phyloP scores from a whole-genome alignment of 306 rosid species.

The Spatholobus suberectus region DNA sequence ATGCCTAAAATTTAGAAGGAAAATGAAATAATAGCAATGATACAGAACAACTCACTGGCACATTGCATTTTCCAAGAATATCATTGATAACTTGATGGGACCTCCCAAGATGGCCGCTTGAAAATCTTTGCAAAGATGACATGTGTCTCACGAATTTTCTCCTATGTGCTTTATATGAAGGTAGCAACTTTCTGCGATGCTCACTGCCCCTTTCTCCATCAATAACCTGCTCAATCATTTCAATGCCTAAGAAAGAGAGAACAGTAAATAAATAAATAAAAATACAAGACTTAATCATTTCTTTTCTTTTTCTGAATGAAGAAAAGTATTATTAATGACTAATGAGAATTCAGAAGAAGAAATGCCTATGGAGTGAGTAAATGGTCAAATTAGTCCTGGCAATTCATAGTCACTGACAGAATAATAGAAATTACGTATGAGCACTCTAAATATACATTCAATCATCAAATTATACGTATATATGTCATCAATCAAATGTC shows the following conservation, averaged over 20 bases:
- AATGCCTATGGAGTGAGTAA: too few relatives aligned
- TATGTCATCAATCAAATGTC: not conserved
- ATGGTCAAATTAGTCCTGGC: too few relatives aligned
- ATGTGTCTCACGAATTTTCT: conserved; percentile 54
- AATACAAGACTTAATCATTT: not conserved
- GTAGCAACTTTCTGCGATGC: conserved; percentile 70
- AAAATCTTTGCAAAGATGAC: conserved; percentile 46
- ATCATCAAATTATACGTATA: not conserved
- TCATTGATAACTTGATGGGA: conserved; percentile 54
- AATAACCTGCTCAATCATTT: conserved; percentile 58
- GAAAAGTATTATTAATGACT: not conserved
- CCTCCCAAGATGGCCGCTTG: conserved; percentile 69
- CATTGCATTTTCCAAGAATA: conserved; percentile 67
- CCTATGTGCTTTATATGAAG: conserved; percentile 88
- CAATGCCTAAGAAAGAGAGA: conserved; percentile 1
- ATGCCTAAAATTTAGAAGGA: conserved; percentile 15
- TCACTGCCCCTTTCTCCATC: conserved; percentile 89
- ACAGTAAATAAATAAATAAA: not conserved
- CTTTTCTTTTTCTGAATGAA: not conserved
- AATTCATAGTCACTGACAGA: not conserved
- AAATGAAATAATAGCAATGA: not conserved
- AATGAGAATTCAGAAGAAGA: not conserved
- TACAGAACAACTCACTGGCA: conserved; percentile 62
- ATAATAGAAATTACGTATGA: not conserved
- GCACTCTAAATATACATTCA: not conserved